These are phyloP conservation scores for Trichoderma orchidacearum DNA, from an alignment of 495 filamentous ascomycete species.

Conservation along the genomic window DNA sequence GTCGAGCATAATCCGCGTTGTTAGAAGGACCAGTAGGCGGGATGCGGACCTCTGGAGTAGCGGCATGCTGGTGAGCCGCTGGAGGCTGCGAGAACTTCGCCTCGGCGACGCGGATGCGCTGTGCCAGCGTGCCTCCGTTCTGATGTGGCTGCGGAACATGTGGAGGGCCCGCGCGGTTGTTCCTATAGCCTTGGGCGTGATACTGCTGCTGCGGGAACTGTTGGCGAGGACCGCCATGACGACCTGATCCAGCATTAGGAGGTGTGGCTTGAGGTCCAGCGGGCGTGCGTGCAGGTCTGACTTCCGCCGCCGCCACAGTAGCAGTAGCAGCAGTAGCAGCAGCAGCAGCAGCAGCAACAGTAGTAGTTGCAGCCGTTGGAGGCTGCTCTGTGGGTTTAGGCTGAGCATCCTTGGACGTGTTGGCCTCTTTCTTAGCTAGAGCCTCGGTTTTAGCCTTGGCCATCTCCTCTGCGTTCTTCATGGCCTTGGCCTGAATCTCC, in stretches of 20 bases:
- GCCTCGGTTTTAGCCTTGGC: conserved; percentile 22
- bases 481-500: conserved; percentile 77
- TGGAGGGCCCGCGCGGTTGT: conserved; percentile 23
- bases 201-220: conserved; percentile 15
- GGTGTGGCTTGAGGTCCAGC: conserved; percentile 18
- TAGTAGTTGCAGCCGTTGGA: conserved; percentile 6
- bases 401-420: conserved; percentile 18
- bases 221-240: conserved; percentile 16
- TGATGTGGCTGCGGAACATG: conserved; percentile 17
- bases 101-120: conserved; percentile 30
- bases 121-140: conserved; percentile 20
- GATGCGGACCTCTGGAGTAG: conserved; percentile 25
- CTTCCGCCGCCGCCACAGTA: too few relatives aligned
- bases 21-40: conserved; percentile 42
- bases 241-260: conserved; percentile 16
- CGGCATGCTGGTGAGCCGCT: conserved; percentile 17
- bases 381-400: conserved; percentile 16
- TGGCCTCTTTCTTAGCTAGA: conserved; percentile 24
- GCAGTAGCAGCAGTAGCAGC: too few relatives aligned
- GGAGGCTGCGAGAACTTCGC: conserved; percentile 25
- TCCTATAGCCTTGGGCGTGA: conserved; percentile 14
- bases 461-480: conserved; percentile 50
- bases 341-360: too few relatives aligned
- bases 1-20: conserved; percentile 28
- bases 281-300: conserved; percentile 10